Percentiles rank a stretch among this genome's conserved stretches.
Conservation (phyloP, 345 rosid species). For the Chamaenerion angustifolium region DNA sequence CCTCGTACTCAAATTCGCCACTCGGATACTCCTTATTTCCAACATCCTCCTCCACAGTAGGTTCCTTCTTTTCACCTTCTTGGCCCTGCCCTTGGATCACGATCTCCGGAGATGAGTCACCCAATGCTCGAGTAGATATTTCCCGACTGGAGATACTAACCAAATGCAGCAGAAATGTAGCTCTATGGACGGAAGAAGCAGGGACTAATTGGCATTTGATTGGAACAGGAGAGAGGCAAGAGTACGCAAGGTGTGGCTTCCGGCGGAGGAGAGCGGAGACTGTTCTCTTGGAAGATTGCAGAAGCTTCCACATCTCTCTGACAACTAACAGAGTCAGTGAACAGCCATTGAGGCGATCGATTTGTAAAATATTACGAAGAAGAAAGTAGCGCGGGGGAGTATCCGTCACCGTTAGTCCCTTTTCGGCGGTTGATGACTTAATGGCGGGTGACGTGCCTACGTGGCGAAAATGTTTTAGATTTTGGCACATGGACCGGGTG, state of each 20-base stretch:
- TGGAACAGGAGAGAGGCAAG: background rate
- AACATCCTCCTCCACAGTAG: slow-evolving; percentile 6
- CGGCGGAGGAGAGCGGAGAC: slow-evolving; percentile 1
- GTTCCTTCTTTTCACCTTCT: slow-evolving; percentile 7
- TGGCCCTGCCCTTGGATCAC: slow-evolving; percentile 13
- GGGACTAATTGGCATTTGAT: slow-evolving; percentile 1
- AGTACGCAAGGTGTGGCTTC: background rate
- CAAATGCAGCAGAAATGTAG: slow-evolving; percentile 2
- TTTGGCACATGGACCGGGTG: no score
- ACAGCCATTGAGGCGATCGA: no score
- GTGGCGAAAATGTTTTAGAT: no score
- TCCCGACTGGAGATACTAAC: no score
- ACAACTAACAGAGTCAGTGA: no score
- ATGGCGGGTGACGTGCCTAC: no score
- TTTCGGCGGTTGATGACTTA: no score
- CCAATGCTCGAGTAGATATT: slow-evolving; percentile 49
- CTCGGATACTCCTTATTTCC: slow-evolving; percentile 42
- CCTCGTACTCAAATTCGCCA: slow-evolving; percentile 53
- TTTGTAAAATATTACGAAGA: no score
- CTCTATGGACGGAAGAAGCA: slow-evolving; percentile 1
- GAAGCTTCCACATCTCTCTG: slow-evolving; percentile 5
- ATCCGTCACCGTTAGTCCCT: no score
- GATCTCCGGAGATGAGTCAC: slow-evolving; percentile 38
- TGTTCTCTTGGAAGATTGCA: slow-evolving; percentile 3
- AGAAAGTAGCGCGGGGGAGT: no score